Base-by-base conservation (phyloP, 768 basidiomycete species). In the Dendrothele bispora region DNA sequence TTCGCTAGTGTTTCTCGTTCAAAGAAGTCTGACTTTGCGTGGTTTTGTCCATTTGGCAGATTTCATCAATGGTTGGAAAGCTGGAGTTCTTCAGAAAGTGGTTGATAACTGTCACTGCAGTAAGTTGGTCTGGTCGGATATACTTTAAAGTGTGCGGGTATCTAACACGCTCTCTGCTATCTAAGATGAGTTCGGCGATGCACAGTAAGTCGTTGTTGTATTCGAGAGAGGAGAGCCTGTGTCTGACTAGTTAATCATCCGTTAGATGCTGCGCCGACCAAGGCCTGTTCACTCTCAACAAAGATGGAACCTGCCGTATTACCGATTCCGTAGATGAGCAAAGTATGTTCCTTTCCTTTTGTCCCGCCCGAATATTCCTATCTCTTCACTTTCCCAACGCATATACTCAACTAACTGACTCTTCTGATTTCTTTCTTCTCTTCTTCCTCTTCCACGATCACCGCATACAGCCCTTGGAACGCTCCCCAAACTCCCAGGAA, bases 11-110 rank as follows among this genome's bases (percentile, higher is more conserved):
- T 43, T 47, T 11, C 35, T 20, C 28, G 15, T 20, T 49, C 27
- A 11, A 20, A 24, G 7, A 30, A 17, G n/a, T 20, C 18, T 22
- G 20, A 17, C 27, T 26, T 42, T 29, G 36, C 8, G 32, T 18
- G 35, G 3, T 39, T 20, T 11, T 43, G 7, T 25, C 7, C n/a
- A n/a, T n/a, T n/a, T n/a, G 28, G 32, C 46, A 75, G 78, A 82
- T 53, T 82, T 75, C 63, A 63, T 75, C 44, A 80, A 82, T 52
- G 82, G 84, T 14, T 87, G 84, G 84, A 77, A 81, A 39, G 53
- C 58, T 1, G 75, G 74, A 41, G 71, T 83, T 27, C 69, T 86
- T 2, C 72, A 77, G 48, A 71, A 68, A 3, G 83, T 80, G 18
- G 70, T 85, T 14, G 74, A 83, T 57, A 62, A 71, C 12, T 82